These are phyloP conservation scores for Tolypocladium cylindrosporum DNA, from an alignment of 2,329 filamentous ascomycete genomes.

Conservation along the genomic window DNA sequence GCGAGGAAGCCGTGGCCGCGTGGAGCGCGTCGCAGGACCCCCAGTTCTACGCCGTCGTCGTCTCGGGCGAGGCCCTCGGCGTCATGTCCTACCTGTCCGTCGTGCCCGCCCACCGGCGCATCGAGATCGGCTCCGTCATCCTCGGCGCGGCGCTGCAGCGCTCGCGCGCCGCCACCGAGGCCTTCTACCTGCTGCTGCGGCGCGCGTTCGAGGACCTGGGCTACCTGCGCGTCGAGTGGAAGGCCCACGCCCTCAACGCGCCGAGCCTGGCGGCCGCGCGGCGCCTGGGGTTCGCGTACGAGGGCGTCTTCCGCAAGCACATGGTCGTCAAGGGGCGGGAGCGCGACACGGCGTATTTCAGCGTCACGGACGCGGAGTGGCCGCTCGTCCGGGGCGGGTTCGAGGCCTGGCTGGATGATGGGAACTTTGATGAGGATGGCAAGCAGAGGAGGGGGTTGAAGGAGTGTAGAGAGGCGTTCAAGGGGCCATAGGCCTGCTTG, in stretches of 20 bases:
- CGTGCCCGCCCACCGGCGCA: constrained; percentile 31
- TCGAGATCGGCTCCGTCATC: constrained; percentile 50
- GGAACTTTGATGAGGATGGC: constrained; percentile 46
- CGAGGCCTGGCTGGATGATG: constrained; percentile 41
- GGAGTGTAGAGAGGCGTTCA: constrained; percentile 15
- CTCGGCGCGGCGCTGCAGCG: constrained; percentile 39
- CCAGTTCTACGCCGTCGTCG: constrained; percentile 33
- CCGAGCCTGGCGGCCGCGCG: constrained; percentile 43
- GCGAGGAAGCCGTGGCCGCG: constrained; percentile 7
- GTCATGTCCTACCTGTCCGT: constrained; percentile 35
- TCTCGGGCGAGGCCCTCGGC: constrained; percentile 25
- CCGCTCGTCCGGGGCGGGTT: constrained; percentile 31
- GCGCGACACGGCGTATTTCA: constrained; percentile 52
- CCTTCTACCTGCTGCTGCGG: constrained; percentile 43
- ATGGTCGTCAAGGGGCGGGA: constrained; percentile 46
- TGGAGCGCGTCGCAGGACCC: constrained; percentile 21
- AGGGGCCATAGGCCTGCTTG: background rate
- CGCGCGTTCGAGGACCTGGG: constrained; percentile 40
- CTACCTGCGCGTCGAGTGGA: constrained; percentile 54
- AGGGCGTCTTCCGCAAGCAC: constrained; percentile 53
- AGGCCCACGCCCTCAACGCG: constrained; percentile 47
- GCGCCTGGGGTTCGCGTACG: constrained; percentile 47
- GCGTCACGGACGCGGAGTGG: constrained; percentile 52
- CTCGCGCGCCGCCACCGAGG: constrained; percentile 47
- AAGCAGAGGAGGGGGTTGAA: constrained; percentile 37